These are phyloP conservation scores for Gnomoniopsis smithogilvyi DNA, from an alignment of 2,329 filamentous ascomycete species.

Conservation along the genomic window DNA sequence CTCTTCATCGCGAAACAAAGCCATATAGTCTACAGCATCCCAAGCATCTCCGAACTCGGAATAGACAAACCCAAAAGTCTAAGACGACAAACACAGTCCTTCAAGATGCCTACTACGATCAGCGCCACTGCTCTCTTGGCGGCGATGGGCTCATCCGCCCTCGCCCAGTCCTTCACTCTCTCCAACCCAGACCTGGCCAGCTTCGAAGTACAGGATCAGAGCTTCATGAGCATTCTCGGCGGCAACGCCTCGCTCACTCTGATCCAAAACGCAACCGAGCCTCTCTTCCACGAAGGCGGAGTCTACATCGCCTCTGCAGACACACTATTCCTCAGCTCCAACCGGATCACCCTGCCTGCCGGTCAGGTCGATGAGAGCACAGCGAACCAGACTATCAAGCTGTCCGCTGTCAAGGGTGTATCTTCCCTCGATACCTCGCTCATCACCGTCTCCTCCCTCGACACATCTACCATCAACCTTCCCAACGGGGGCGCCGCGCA, in stretches of 20 bases:
- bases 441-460: slow-evolving; percentile 6
- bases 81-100: too few species aligned
- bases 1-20: too few species aligned
- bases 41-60: too few species aligned
- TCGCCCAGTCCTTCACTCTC: not conserved
- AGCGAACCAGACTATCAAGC: slow-evolving; percentile 13
- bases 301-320: slow-evolving; percentile 10
- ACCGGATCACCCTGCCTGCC: slow-evolving; percentile 14
- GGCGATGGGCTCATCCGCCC: not conserved
- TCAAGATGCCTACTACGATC: not conserved
- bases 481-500: slow-evolving; percentile 12
- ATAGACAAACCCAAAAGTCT: too few species aligned
- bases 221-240: slow-evolving; percentile 12
- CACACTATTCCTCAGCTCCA: slow-evolving; percentile 15
- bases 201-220: slow-evolving; percentile 8
- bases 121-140: not conserved
- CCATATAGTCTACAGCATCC: too few species aligned
- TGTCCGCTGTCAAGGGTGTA: slow-evolving; percentile 11
- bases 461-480: slow-evolving; percentile 2
- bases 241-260: slow-evolving; percentile 15
- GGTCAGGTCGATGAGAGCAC: slow-evolving; percentile 13
- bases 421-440: not conserved
- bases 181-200: slow-evolving; percentile 15
- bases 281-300: slow-evolving; percentile 16
- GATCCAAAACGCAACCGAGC: slow-evolving; percentile 13